Percentiles rank a stretch among this genome's conserved stretches.
These are phyloP conservation scores for Strobilomyces confusus DNA, from an alignment of 768 basidiomycete genomes.

Conservation along the genomic window DNA sequence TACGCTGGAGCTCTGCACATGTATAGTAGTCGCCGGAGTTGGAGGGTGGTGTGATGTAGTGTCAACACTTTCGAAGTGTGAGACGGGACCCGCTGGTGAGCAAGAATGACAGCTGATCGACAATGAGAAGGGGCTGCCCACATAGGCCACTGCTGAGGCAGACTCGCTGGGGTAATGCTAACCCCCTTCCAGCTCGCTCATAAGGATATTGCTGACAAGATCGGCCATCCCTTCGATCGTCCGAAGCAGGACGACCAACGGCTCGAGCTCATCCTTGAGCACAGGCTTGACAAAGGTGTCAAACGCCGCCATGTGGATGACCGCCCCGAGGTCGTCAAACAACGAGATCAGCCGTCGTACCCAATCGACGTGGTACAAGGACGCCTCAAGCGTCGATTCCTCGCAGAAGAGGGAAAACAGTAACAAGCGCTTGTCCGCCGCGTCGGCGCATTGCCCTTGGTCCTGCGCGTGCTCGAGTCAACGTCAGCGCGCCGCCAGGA, in stretches of 20 bases:
- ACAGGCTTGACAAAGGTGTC: slow-evolving; percentile 87
- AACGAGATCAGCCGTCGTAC: slow-evolving; percentile 81
- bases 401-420: slow-evolving; percentile 82
- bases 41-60: too few relatives aligned
- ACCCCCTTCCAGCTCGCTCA: too few relatives aligned
- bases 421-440: slow-evolving; percentile 78
- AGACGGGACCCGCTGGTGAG: too few relatives aligned
- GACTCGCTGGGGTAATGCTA: too few relatives aligned
- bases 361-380: slow-evolving; percentile 91
- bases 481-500: slow-evolving; percentile 79
- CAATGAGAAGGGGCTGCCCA: too few relatives aligned
- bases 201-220: too few relatives aligned
- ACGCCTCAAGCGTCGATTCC: slow-evolving; percentile 73
- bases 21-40: too few relatives aligned
- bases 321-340: slow-evolving; percentile 71
- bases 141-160: too few relatives aligned
- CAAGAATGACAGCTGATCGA: too few relatives aligned
- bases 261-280: slow-evolving; percentile 90
- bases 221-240: slow-evolving; percentile 85
- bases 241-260: slow-evolving; percentile 84
- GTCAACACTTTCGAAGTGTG: too few relatives aligned
- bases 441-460: slow-evolving; percentile 66
- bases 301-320: slow-evolving; percentile 79
- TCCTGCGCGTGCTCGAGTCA: slow-evolving; percentile 44
- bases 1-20: too few relatives aligned